Evolutionary conservation across 306 rosid genomes (phyloP), one percentile per base, ranked within the genome.

Genomic region (Gynostemma pentaphyllum): DNA sequence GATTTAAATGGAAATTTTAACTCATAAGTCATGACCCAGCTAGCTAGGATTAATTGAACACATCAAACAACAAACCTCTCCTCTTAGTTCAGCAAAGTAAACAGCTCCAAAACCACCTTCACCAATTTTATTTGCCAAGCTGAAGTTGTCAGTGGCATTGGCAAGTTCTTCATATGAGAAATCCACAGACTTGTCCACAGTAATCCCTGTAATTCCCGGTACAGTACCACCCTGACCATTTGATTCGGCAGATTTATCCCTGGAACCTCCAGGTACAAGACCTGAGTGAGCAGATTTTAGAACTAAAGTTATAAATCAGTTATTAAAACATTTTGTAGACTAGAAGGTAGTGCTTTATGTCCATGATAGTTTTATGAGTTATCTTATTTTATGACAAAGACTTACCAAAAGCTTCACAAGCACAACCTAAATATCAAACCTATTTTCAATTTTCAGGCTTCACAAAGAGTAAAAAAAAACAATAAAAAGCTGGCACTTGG

Each of bases 31-130:
- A 57, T 12, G 13, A 15, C 34, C 34, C 13, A 22, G 37, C 13
- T 60, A 22, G 37, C 13, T 60, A 60, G 18, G 5, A 39, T 39
- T 19, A 14, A 60, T 1, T 2, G 48, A 9, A 10, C 7, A 2
- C 37, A 60, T 60, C 30, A 29, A 54, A 52, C 23, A 54, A 82
- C 80, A 13, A 72, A 87, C 95, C 94, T 90, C 85, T 79, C 90
- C 97, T 83, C 97, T 79, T 63, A 87, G 62, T 60, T 87, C 97
- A 23, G 94, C 97, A 79, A 82, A 85, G 70, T 84, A 87, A 55
- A 84, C 97, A 22, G 87, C 87, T 61, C 94, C 97, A 42, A 90
- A 87, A 72, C 94, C 97, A 62, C 95, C 94, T 81, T 87, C 81
- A 41, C 95, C 97, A 65, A 90, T 87, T 77, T 87, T 87, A 52